Evolutionary conservation across 164 flowering plant species (phyloP).

Genomic region (Tinospora cordifolia): DNA sequence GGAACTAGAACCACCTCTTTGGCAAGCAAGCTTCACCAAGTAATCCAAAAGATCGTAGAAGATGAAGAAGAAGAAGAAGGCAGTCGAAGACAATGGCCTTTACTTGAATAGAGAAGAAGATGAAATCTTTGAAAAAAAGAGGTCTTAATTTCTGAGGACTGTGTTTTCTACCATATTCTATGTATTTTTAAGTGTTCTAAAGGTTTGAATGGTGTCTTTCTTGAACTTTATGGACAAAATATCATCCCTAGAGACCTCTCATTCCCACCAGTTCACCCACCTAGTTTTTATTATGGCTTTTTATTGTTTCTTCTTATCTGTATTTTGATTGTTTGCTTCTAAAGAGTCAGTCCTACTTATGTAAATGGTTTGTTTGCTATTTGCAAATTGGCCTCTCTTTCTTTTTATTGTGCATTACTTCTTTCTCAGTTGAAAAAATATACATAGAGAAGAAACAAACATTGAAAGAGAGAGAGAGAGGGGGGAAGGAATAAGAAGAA

Average conservation of each 20-base stretch:
- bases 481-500: not conserved
- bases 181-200: constrained; percentile 12
- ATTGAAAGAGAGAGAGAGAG: not conserved
- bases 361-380: constrained; percentile 37
- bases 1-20: constrained; percentile 27
- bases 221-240: constrained; percentile 17
- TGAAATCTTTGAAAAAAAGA: constrained; percentile 1
- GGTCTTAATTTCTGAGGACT: not conserved
- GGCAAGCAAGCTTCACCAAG: not conserved
- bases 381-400: constrained; percentile 17
- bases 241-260: constrained; percentile 13
- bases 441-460: too few relatives aligned
- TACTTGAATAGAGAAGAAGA: not conserved
- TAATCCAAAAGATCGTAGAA: constrained; percentile 11
- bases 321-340: constrained; percentile 24
- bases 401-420: constrained; percentile 4
- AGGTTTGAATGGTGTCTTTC: constrained; percentile 20
- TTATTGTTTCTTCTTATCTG: constrained; percentile 18
- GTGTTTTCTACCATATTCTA: not conserved
- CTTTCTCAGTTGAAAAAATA: not conserved
- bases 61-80: constrained; percentile 15
- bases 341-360: constrained; percentile 17
- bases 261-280: too few relatives aligned
- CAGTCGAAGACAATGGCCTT: constrained; percentile 4
- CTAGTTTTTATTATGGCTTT: constrained; percentile 12